A percentile compares a stretch with the other conserved stretches of the same genome.
Evolutionary conservation across 768 basidiomycete species (phyloP).

Genomic region (Ramaria rubella): DNA sequence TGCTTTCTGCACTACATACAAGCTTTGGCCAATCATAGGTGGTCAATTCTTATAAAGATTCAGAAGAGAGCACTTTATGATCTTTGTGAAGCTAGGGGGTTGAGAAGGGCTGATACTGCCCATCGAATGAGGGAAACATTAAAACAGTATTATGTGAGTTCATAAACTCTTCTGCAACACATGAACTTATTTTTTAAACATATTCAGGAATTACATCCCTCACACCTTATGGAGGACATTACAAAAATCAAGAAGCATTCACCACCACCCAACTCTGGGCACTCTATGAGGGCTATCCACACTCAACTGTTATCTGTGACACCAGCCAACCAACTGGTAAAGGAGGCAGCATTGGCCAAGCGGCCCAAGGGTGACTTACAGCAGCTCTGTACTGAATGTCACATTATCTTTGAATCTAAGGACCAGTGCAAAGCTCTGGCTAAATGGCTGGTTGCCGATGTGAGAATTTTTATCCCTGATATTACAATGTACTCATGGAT

Average conservation of each 20-base stretch:
- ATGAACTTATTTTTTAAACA: not conserved
- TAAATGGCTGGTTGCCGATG: not conserved
- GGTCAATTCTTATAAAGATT: not conserved
- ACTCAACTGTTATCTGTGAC: not conserved
- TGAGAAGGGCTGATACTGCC: not conserved
- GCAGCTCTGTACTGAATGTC: not conserved
- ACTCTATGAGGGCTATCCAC: not conserved
- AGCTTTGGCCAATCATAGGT: not conserved
- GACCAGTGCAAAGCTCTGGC: not conserved
- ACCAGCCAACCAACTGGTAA: not conserved
- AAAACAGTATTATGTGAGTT: not conserved
- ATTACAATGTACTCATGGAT: not conserved
- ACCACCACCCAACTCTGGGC: not conserved
- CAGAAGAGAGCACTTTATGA: not conserved
- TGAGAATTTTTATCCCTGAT: not conserved
- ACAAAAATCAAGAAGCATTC: not conserved
- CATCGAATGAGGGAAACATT: not conserved
- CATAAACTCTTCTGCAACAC: not conserved
- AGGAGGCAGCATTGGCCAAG: not conserved
- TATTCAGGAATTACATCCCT: not conserved
- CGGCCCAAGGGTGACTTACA: not conserved
- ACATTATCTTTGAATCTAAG: not conserved
- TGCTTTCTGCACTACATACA: not conserved
- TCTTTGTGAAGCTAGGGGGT: not conserved
- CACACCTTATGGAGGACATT: not conserved